A percentile compares a stretch with the other conserved stretches of the same genome.
phyloP scores from a whole-genome alignment of 2,329 filamentous ascomycete genomes.

The Camptophora hylomeconis region DNA sequence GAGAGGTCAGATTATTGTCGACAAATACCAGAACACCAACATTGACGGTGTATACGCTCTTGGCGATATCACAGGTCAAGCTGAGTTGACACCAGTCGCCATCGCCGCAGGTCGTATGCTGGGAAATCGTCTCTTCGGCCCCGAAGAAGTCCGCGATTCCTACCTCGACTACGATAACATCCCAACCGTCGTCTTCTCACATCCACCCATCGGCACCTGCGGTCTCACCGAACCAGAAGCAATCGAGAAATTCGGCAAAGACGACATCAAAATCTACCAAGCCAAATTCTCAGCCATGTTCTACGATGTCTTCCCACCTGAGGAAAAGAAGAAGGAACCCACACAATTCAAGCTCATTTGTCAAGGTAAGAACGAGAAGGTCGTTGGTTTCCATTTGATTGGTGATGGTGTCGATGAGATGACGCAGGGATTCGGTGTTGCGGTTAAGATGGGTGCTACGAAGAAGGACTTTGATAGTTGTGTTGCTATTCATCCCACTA shows the following conservation, averaged over 20 bases:
- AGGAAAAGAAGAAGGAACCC: slow-evolving; percentile 37
- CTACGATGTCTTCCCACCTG: slow-evolving; percentile 32
- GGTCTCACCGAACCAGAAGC: slow-evolving; percentile 39
- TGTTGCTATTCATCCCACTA: slow-evolving; percentile 66
- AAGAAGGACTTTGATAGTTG: slow-evolving; percentile 50
- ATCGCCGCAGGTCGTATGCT: slow-evolving; percentile 39
- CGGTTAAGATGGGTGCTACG: slow-evolving; percentile 61
- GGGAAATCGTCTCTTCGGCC: slow-evolving; percentile 37
- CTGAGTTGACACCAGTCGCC: slow-evolving; percentile 39
- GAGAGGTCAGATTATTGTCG: slow-evolving; percentile 31
- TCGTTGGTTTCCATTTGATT: slow-evolving; percentile 39
- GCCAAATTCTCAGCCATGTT: slow-evolving; percentile 38
- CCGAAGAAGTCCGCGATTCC: slow-evolving; percentile 28
- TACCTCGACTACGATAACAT: slow-evolving; percentile 38
- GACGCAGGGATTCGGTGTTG: slow-evolving; percentile 61
- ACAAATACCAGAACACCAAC: slow-evolving; percentile 38
- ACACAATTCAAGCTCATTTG: slow-evolving; percentile 40
- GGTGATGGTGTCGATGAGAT: slow-evolving; percentile 45
- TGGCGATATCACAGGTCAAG: slow-evolving; percentile 38
- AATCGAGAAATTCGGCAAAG: slow-evolving; percentile 33
- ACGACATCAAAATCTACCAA: slow-evolving; percentile 37
- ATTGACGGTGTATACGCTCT: slow-evolving; percentile 36
- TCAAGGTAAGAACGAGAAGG: slow-evolving; percentile 34
- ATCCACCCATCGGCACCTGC: slow-evolving; percentile 36
- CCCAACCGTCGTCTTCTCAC: slow-evolving; percentile 40